Evolutionary conservation across 2,329 filamentous ascomycete genomes (phyloP).

Genomic region (Rutstroemia sp.): DNA sequence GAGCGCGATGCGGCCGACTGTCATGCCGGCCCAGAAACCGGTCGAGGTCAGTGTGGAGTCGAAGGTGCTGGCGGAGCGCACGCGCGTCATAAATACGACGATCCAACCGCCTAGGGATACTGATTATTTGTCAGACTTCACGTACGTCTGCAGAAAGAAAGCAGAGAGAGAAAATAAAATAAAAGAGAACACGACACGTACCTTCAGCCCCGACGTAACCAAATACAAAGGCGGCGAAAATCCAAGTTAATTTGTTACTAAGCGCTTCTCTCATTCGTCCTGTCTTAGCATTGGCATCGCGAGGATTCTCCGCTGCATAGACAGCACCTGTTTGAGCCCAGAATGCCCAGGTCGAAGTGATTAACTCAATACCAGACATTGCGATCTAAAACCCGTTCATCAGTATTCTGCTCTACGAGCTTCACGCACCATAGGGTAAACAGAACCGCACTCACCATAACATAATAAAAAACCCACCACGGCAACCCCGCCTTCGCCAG

Average conservation of each 20-base stretch:
- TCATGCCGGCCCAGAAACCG: slow-evolving; percentile 80
- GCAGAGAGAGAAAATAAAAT: no score
- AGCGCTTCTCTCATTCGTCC: slow-evolving; percentile 29
- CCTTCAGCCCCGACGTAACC: slow-evolving; percentile 69
- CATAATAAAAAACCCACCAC: slow-evolving; percentile 72
- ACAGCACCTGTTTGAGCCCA: slow-evolving; percentile 51
- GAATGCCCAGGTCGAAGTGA: slow-evolving; percentile 47
- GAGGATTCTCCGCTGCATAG: slow-evolving; percentile 44
- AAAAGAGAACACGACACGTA: not conserved
- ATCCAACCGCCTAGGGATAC: slow-evolving; percentile 74
- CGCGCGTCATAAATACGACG: slow-evolving; percentile 76
- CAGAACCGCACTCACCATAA: slow-evolving; percentile 49
- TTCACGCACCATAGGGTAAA: not conserved
- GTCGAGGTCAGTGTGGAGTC: slow-evolving; percentile 69
- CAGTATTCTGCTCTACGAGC: not conserved
- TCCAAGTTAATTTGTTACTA: slow-evolving; percentile 51
- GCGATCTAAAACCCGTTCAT: slow-evolving; percentile 35
- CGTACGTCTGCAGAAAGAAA: no score
- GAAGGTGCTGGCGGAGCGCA: slow-evolving; percentile 64
- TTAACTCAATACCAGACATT: slow-evolving; percentile 48
- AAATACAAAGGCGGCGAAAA: slow-evolving; percentile 64
- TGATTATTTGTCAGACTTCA: slow-evolving; percentile 5
- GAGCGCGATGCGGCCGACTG: slow-evolving; percentile 63
- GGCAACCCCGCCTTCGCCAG: slow-evolving; percentile 52
- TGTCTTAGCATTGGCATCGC: slow-evolving; percentile 33